These are phyloP conservation scores for Platanthera zijinensis DNA, from an alignment of 106 monocot genomes.

Conservation along the genomic window DNA sequence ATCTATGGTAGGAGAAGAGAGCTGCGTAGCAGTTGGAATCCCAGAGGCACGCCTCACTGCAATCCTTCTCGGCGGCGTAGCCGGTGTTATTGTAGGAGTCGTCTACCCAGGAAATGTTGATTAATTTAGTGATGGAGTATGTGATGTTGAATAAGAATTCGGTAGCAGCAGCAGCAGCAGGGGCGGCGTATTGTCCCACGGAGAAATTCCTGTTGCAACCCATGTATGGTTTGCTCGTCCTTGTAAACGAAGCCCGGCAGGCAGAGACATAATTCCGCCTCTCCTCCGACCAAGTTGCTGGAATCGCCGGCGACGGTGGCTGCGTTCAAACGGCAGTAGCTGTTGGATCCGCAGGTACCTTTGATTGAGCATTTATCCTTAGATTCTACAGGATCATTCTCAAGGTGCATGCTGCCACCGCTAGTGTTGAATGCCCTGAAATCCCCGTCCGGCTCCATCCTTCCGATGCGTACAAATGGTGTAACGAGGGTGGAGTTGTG, in stretches of 20 bases:
- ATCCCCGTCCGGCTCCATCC: not conserved
- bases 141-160: too few species aligned
- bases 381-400: too few species aligned
- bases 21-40: slow-evolving; percentile 31
- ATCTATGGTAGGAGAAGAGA: slow-evolving; percentile 9
- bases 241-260: not conserved
- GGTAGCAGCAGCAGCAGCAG: too few species aligned
- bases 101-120: not conserved
- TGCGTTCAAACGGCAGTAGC: not conserved
- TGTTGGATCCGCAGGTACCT: slow-evolving; percentile 1
- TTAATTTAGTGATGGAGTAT: not conserved
- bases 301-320: not conserved
- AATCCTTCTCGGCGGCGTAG: slow-evolving; percentile 4
- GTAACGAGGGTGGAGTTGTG: not conserved
- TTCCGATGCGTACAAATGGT: not conserved
- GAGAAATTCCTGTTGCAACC: slow-evolving; percentile 7
- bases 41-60: slow-evolving; percentile 5
- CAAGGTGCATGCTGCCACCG: too few species aligned
- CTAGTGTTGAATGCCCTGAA: not conserved
- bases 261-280: not conserved
- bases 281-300: not conserved
- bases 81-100: not conserved
- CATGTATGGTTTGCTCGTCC: not conserved
- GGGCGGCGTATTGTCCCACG: not conserved
- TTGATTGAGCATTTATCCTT: not conserved